Evolutionary conservation across 139 green algal species (phyloP).

Genomic region (Volvox reticuliferus): DNA sequence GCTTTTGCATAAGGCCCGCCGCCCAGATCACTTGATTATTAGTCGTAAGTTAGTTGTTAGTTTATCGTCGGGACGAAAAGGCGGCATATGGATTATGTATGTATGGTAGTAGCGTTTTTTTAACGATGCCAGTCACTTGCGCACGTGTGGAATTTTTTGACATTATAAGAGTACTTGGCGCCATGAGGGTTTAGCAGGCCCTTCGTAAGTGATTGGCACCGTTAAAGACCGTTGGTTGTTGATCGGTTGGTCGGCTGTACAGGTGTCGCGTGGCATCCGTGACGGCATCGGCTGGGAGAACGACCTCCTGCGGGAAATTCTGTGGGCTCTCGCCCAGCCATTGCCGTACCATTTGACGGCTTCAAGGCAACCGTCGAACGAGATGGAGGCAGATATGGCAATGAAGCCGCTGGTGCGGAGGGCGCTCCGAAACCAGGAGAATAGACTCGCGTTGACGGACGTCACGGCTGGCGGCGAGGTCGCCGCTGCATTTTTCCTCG

Average conservation of each 20-base stretch:
- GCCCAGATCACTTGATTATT: too few relatives aligned
- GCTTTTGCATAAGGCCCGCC: too few relatives aligned
- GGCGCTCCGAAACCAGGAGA: background rate
- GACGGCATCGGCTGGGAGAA: constrained; percentile 28
- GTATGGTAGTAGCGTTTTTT: too few relatives aligned
- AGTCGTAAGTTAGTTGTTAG: too few relatives aligned
- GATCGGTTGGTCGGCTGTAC: background rate
- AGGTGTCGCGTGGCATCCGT: constrained; percentile 31
- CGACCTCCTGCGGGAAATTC: background rate
- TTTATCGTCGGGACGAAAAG: too few relatives aligned
- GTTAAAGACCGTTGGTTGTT: too few relatives aligned
- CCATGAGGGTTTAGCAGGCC: too few relatives aligned
- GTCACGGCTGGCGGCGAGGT: background rate
- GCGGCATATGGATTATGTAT: too few relatives aligned
- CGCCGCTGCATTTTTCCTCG: constrained; percentile 31
- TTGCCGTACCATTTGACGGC: constrained; percentile 1
- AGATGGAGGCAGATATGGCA: background rate
- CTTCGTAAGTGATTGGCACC: too few relatives aligned
- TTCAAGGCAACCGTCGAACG: background rate
- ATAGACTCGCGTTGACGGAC: background rate
- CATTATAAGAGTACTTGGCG: too few relatives aligned
- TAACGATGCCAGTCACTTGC: too few relatives aligned
- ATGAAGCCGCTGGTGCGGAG: background rate
- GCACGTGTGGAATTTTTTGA: too few relatives aligned
- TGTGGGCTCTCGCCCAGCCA: constrained; percentile 14